These are phyloP conservation scores for Phylloporus arenicola DNA, from an alignment of 768 basidiomycete genomes.

Conservation along the genomic window DNA sequence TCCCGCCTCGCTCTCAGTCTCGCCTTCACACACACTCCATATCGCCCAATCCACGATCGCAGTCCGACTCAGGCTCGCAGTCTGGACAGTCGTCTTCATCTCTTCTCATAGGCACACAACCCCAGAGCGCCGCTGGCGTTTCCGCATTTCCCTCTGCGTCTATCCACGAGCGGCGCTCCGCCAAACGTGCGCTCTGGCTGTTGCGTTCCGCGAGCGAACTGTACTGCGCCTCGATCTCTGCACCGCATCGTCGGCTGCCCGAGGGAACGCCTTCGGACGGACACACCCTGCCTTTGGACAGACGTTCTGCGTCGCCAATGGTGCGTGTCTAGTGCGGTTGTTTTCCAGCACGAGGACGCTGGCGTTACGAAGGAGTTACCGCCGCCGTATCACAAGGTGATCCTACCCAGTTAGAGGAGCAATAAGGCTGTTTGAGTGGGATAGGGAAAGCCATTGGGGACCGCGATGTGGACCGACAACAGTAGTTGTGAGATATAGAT, in stretches of 20 bases:
- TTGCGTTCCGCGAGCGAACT: constrained; percentile 25
- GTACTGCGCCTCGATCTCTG: no score
- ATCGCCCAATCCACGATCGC: neutral
- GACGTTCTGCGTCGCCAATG: constrained; percentile 16
- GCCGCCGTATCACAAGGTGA: no score
- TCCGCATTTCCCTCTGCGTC: neutral
- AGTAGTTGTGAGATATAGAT: neutral
- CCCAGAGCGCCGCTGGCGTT: neutral
- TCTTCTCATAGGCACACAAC: neutral
- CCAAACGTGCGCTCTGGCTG: constrained; percentile 8
- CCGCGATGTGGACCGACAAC: no score
- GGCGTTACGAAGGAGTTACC: no score
- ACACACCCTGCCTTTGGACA: neutral
- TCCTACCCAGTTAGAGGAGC: no score
- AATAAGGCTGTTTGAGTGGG: neutral
- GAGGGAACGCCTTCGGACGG: neutral
- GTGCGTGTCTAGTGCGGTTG: neutral
- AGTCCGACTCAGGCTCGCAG: no score
- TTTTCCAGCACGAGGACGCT: no score
- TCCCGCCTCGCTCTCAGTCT: constrained; percentile 1
- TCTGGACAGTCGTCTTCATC: neutral
- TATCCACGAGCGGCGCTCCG: constrained; percentile 5
- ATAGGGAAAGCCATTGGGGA: neutral
- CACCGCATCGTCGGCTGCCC: no score
- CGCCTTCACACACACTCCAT: neutral